phyloP scores from a whole-genome alignment of 2,329 filamentous ascomycete species.

The Xylariaceae sp. region DNA sequence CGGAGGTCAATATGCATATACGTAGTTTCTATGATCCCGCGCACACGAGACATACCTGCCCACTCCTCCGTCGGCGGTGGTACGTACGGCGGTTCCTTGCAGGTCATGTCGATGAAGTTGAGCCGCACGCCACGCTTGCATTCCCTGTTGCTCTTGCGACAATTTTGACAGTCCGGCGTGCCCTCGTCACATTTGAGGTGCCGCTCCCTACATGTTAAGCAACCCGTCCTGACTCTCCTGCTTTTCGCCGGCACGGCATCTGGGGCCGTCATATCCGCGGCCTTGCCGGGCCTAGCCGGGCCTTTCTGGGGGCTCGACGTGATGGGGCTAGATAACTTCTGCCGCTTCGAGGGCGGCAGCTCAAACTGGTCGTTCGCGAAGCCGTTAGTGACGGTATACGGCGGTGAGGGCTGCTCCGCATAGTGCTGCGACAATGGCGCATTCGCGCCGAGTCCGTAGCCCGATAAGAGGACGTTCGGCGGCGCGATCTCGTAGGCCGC shows the following conservation, averaged over 20 bases:
- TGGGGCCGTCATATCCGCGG: slow-evolving; percentile 28
- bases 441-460: slow-evolving; percentile 39
- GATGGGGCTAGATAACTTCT: slow-evolving; percentile 24
- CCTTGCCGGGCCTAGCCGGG: slow-evolving; percentile 16
- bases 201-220: slow-evolving; percentile 84
- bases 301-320: slow-evolving; percentile 17
- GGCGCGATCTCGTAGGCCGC: slow-evolving; percentile 39
- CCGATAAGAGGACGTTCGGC: slow-evolving; percentile 39
- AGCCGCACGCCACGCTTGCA: slow-evolving; percentile 86
- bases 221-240: slow-evolving; percentile 87
- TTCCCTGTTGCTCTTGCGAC: slow-evolving; percentile 80
- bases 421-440: slow-evolving; percentile 36
- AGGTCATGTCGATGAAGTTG: slow-evolving; percentile 87
- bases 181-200: slow-evolving; percentile 92
- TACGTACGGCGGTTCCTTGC: slow-evolving; percentile 67
- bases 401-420: slow-evolving; percentile 36
- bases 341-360: slow-evolving; percentile 33
- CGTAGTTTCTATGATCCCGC: neutral
- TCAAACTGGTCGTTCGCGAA: slow-evolving; percentile 31
- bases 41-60: slow-evolving; percentile 50
- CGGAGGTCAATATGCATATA: slow-evolving; percentile 13
- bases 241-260: slow-evolving; percentile 57
- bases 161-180: slow-evolving; percentile 69
- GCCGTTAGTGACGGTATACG: slow-evolving; percentile 36
- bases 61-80: slow-evolving; percentile 65